These are phyloP conservation scores for Aspergillus ochraceoroseus DNA, from an alignment of 2,329 filamentous ascomycete genomes.

Conservation along the genomic window DNA sequence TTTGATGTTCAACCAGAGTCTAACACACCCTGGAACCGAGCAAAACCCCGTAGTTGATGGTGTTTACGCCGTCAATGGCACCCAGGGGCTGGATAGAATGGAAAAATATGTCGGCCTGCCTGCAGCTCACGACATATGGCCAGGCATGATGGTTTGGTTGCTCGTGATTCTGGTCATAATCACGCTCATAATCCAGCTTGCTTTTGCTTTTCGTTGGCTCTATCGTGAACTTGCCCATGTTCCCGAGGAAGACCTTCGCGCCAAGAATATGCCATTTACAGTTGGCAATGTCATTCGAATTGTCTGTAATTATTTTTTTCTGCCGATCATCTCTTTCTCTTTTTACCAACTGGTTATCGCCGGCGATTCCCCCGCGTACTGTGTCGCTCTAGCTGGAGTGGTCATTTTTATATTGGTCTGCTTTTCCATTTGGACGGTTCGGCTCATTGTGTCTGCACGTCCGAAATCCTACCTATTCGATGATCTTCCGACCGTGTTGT, in stretches of 20 bases:
- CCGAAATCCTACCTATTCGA: conserved; percentile 88
- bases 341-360: conserved; percentile 87
- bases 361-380: conserved; percentile 59
- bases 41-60: conserved; percentile 70
- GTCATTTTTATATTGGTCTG: conserved; percentile 67
- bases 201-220: conserved; percentile 71
- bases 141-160: conserved; percentile 88
- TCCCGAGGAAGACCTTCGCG: conserved; percentile 77
- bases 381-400: conserved; percentile 69
- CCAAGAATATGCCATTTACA: conserved; percentile 88
- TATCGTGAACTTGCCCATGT: conserved; percentile 66
- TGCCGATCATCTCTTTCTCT: conserved; percentile 80
- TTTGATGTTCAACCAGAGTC: conserved; percentile 89
- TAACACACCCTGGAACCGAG: conserved; percentile 64
- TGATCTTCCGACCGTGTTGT: conserved; percentile 79
- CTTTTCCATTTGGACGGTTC: conserved; percentile 73
- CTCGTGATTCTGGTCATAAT: conserved; percentile 67
- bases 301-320: conserved; percentile 85
- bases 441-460: conserved; percentile 71
- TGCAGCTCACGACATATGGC: conserved; percentile 76
- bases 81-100: conserved; percentile 72
- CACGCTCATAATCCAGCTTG: conserved; percentile 66
- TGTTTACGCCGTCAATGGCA: conserved; percentile 74
- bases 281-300: conserved; percentile 74
- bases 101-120: conserved; percentile 79